phyloP scores from a whole-genome alignment of 306 rosid species.

The Cicer arietinum region DNA sequence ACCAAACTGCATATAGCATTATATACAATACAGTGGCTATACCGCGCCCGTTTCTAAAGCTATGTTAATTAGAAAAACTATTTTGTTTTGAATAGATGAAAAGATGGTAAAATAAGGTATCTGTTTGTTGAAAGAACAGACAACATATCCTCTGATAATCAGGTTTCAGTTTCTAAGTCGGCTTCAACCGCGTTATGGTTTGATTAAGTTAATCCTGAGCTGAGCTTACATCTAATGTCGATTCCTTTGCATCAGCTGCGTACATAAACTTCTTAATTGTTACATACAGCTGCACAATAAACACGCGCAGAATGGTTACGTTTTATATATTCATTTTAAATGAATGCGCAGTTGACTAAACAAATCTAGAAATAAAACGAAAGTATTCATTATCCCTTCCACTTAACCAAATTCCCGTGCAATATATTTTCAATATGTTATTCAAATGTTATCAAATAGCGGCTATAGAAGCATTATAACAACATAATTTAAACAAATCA shows the following conservation, averaged over 20 bases:
- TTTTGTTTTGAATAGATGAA: neutral
- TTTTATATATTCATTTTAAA: conserved; percentile 18
- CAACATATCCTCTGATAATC: neutral
- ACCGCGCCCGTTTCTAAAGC: neutral
- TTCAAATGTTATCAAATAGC: neutral
- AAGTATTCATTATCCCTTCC: neutral
- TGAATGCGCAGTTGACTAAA: conserved; percentile 1
- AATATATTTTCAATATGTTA: neutral
- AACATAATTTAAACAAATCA: too few species aligned
- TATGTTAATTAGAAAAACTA: neutral
- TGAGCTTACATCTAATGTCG: conserved; percentile 22
- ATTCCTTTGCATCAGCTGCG: conserved; percentile 72
- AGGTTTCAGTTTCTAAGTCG: neutral
- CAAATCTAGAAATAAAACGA: neutral
- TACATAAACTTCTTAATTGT: conserved; percentile 73
- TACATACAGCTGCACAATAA: conserved; percentile 60
- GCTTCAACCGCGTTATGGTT: neutral
- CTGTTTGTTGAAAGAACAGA: neutral
- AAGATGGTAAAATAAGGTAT: neutral
- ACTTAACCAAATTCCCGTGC: neutral
- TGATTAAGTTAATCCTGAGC: neutral
- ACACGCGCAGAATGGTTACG: neutral
- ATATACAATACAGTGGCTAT: neutral
- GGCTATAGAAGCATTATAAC: too few species aligned
- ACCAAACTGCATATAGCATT: neutral